phyloP scores from a whole-genome alignment of 306 rosid species.

The Cercis canadensis region DNA sequence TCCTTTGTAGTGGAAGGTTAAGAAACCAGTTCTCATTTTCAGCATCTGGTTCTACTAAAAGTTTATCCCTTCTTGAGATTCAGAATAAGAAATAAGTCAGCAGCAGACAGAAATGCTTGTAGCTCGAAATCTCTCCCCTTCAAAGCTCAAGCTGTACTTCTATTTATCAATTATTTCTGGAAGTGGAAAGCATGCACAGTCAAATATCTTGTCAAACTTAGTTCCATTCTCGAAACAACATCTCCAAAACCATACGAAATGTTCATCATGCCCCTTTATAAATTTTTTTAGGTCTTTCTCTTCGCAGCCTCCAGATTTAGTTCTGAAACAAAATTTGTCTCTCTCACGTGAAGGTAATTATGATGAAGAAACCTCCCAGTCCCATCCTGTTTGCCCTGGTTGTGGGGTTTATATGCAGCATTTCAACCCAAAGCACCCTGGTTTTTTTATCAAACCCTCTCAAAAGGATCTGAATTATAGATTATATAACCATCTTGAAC shows the following conservation, averaged over 20 bases:
- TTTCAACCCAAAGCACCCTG: conserved; percentile 72
- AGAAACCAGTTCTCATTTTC: neutral
- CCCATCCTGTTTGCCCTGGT: conserved; percentile 71
- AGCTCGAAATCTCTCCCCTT: conserved; percentile 45
- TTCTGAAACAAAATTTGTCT: conserved; percentile 34
- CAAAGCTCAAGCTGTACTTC: conserved; percentile 44
- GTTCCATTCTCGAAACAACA: conserved; percentile 27
- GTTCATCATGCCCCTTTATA: conserved; percentile 8
- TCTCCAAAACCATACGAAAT: conserved; percentile 17
- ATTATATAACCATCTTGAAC: conserved; percentile 59
- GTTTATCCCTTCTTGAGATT: conserved; percentile 16
- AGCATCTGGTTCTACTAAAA: neutral
- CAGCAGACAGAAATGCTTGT: conserved; percentile 35
- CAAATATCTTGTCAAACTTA: conserved; percentile 11
- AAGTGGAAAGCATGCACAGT: conserved; percentile 10
- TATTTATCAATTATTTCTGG: conserved; percentile 35
- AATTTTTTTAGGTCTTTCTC: conserved; percentile 41
- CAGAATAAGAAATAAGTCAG: neutral
- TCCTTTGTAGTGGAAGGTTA: conserved; percentile 6
- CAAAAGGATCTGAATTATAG: conserved; percentile 60
- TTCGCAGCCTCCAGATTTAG: conserved; percentile 38
- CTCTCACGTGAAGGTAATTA: conserved; percentile 86
- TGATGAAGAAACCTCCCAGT: conserved; percentile 56
- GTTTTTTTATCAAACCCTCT: conserved; percentile 83
- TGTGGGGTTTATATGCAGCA: conserved; percentile 92